Percentiles rank a stretch among this genome's conserved stretches.
phyloP scores from a whole-genome alignment of 345 rosid genomes.

The Pistacia integerrima region DNA sequence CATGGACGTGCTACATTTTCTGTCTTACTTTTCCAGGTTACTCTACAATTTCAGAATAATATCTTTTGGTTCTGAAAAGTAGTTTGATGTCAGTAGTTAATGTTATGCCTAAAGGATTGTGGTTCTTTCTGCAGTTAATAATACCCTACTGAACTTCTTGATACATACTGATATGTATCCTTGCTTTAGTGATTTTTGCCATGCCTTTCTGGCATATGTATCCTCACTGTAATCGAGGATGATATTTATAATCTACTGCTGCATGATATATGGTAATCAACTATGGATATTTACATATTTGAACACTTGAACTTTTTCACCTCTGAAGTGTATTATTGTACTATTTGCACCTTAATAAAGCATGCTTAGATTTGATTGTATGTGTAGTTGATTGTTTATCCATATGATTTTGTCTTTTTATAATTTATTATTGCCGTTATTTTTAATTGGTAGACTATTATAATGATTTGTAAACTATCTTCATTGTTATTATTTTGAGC shows the following conservation, averaged over 20 bases:
- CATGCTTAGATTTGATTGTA: neutral
- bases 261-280: conserved; percentile 9
- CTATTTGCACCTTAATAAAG: neutral
- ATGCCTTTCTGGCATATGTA: conserved; percentile 6
- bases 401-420: no score
- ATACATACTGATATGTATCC: conserved; percentile 8
- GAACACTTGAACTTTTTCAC: neutral
- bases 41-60: conserved; percentile 15
- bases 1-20: conserved; percentile 99
- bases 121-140: conserved; percentile 22
- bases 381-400: neutral
- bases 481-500: conserved; percentile 2
- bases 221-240: conserved; percentile 9
- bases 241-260: conserved; percentile 10
- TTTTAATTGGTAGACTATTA: neutral
- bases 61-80: neutral
- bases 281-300: conserved; percentile 11
- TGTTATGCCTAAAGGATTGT: conserved; percentile 19
- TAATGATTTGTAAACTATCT: neutral
- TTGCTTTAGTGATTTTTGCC: conserved; percentile 6
- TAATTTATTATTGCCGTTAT: no score
- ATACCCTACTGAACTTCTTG: conserved; percentile 4
- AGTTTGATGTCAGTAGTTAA: conserved; percentile 3
- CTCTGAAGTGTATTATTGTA: conserved; percentile 4
- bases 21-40: conserved; percentile 95